These are phyloP conservation scores for Solanum chaucha DNA, from an alignment of 257 asterid genomes.

Conservation along the genomic window DNA sequence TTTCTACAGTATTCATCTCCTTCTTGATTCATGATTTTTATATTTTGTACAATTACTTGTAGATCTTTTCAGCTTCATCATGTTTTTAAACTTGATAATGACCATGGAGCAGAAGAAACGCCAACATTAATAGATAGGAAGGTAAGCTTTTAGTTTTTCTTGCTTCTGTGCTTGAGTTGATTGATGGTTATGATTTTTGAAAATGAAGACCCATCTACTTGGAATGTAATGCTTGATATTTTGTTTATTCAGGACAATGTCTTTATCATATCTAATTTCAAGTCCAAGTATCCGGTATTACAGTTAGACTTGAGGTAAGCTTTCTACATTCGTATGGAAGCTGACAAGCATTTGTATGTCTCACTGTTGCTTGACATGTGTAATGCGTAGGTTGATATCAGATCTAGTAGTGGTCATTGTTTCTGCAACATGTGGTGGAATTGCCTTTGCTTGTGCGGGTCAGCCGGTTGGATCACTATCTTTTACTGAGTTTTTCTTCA, in stretches of 20 bases:
- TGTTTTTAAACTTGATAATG: slow-evolving; percentile 91
- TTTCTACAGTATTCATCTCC: not conserved
- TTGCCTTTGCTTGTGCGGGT: slow-evolving; percentile 99
- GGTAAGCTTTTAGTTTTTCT: slow-evolving; percentile 29
- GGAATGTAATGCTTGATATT: not conserved
- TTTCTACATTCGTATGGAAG: slow-evolving; percentile 5
- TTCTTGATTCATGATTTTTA: slow-evolving; percentile 1
- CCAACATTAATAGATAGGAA: slow-evolving; percentile 95
- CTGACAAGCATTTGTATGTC: slow-evolving; percentile 4
- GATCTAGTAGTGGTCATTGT: slow-evolving; percentile 96
- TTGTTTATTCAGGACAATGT: slow-evolving; percentile 65
- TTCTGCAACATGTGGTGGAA: slow-evolving; percentile 99
- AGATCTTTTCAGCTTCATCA: slow-evolving; percentile 78
- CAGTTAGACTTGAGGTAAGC: slow-evolving; percentile 89
- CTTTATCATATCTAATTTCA: slow-evolving; percentile 93
- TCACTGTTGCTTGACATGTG: slow-evolving; percentile 4
- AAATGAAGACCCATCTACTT: not conserved
- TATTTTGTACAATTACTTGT: slow-evolving; percentile 13
- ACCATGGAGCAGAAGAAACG: slow-evolving; percentile 94
- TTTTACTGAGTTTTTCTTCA: slow-evolving; percentile 8
- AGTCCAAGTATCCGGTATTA: slow-evolving; percentile 89
- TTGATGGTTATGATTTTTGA: not conserved
- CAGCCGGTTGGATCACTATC: slow-evolving; percentile 71
- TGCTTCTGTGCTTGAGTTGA: not conserved
- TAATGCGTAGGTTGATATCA: slow-evolving; percentile 74